Base-by-base conservation (phyloP, 345 rosid species). In the Lepidium africanum region DNA sequence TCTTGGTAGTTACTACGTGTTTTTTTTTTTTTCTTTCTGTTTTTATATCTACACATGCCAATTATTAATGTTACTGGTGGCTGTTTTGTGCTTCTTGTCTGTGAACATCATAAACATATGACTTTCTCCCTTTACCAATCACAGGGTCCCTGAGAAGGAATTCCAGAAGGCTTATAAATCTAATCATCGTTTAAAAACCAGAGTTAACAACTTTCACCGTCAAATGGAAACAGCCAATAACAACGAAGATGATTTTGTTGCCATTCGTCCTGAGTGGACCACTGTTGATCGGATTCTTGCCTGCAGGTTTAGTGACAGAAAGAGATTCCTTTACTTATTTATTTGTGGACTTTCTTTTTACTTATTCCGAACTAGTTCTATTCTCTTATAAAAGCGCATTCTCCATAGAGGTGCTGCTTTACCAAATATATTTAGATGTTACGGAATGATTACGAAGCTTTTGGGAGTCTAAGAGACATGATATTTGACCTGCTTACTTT, bases 241-340 rank as follows among this genome's bases (percentile, higher is more conserved):
- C 71, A 67, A 86, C 15, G 99, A 89, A 53, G 99, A 95, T 69
- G 97, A 95, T 38, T 81, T 81, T 70, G 89, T 90, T 66, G 87
- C 99, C 61, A 91, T 95, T 69, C 81, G 99, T 61, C 87, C 96
- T 19, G 99, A 95, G 81, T 91, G 99, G 99, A 95, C 97, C 13
- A 91, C 96, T 21, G 93, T 95, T 83, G 99, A 95, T 76, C 91
- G 99, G 57, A 85, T 95, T 78, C 81, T 95, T 81, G 92, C 96
- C 67, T 75, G 84, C 96, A 95, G 99, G 97, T 91, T 63, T 62
- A 57, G 61, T 42, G 41, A 50, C 69, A 50, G 42, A 43, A 43
- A 63, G 0, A 65, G 2, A 40, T 66, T 58, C 56, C 12, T 51
- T 23, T 32, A 6, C 32, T 70, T 35, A 49, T 53, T 33, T 40